Conservation (phyloP, 805 yeast species). For the Saccharomycopsis schoenii region DNA sequence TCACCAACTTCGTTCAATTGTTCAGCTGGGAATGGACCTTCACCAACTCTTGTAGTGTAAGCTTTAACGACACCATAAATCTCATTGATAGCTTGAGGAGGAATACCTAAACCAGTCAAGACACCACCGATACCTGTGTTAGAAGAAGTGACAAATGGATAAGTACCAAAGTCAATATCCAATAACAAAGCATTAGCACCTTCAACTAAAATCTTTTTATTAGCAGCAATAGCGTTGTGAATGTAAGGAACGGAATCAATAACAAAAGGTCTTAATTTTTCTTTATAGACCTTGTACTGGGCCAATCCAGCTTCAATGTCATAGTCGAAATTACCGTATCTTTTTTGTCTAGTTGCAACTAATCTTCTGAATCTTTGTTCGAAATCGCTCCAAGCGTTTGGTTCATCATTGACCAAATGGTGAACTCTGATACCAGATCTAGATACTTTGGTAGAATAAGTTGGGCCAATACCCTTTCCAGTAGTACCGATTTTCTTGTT, state of each 20-base stretch:
- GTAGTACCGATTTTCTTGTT: conserved; percentile 92
- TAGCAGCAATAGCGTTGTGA: conserved; percentile 62
- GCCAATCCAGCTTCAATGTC: conserved; percentile 74
- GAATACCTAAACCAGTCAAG: conserved; percentile 89
- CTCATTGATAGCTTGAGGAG: conserved; percentile 76
- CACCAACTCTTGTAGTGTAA: conserved; percentile 97
- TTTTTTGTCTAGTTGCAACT: conserved; percentile 68
- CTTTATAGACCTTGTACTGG: conserved; percentile 65
- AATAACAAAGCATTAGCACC: conserved; percentile 98
- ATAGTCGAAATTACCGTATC: conserved; percentile 90
- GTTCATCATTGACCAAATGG: conserved; percentile 83
- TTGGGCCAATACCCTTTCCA: conserved; percentile 98
- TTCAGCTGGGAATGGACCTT: conserved; percentile 98
- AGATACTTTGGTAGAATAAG: conserved; percentile 93
- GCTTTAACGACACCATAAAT: conserved; percentile 97
- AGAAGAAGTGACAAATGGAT: conserved; percentile 94
- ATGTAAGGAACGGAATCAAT: conserved; percentile 84
- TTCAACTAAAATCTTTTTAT: conserved; percentile 86
- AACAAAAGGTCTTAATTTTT: conserved; percentile 75
- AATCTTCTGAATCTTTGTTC: conserved; percentile 67
- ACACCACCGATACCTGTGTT: conserved; percentile 98
- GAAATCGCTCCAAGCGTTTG: conserved; percentile 90
- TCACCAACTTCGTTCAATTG: conserved; percentile 85
- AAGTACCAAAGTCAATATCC: conserved; percentile 96
- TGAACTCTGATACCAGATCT: conserved; percentile 96